These are phyloP conservation scores for Vigna unguiculata DNA, from an alignment of 306 rosid genomes.

Conservation along the genomic window DNA sequence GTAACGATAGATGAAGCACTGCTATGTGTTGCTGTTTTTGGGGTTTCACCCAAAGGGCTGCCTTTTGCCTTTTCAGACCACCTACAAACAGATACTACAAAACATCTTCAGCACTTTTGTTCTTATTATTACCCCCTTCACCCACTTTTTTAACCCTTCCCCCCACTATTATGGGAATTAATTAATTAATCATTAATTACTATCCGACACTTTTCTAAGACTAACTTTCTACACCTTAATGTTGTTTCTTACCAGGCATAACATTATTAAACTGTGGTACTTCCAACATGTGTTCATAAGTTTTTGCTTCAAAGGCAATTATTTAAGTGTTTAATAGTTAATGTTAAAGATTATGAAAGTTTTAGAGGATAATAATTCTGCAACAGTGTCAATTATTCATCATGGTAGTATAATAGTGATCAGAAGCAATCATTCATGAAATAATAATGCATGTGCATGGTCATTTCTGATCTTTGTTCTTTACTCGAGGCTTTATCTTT, in stretches of 20 bases:
- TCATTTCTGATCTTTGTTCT: slow-evolving; percentile 35
- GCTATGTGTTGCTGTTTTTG: slow-evolving; percentile 59
- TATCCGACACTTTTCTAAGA: neutral
- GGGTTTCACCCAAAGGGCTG: slow-evolving; percentile 62
- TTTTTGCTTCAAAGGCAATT: neutral
- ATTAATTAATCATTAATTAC: neutral
- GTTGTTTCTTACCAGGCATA: neutral
- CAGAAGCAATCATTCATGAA: slow-evolving; percentile 27
- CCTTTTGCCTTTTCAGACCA: slow-evolving; percentile 75
- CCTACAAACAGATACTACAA: slow-evolving; percentile 58
- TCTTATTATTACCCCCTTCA: slow-evolving; percentile 7
- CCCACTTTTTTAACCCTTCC: slow-evolving; percentile 24
- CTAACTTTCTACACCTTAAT: neutral
- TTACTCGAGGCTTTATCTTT: slow-evolving; percentile 42
- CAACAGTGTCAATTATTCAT: slow-evolving; percentile 8
- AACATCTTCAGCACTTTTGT: slow-evolving; percentile 48
- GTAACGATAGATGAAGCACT: slow-evolving; percentile 64
- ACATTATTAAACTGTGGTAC: neutral
- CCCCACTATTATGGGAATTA: neutral
- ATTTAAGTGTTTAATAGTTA: neutral
- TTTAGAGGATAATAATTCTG: neutral
- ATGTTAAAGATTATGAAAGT: neutral
- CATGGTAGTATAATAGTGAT: neutral
- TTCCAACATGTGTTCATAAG: neutral
- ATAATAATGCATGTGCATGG: slow-evolving; percentile 44